Evolutionary conservation across 495 filamentous ascomycete genomes (phyloP).

Genomic region (Penicillium flavigenum): DNA sequence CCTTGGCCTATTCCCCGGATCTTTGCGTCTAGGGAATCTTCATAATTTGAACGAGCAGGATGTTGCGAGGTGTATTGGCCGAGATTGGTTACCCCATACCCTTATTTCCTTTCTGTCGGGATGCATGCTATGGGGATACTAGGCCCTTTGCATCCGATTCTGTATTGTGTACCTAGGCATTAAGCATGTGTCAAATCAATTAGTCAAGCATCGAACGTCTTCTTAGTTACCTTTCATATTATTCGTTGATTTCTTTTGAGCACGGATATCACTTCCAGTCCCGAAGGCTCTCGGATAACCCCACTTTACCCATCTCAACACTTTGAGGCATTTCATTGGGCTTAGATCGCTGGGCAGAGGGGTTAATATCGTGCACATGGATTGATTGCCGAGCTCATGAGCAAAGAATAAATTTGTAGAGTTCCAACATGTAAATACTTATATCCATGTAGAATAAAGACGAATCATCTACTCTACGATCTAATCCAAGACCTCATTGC

Average conservation of each 20-base stretch:
- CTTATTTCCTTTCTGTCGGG: not conserved
- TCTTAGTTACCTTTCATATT: not conserved
- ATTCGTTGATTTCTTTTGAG: not conserved
- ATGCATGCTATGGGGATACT: constrained; percentile 3
- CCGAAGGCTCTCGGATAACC: constrained; percentile 22
- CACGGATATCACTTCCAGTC: not conserved
- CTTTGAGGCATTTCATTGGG: constrained; percentile 23
- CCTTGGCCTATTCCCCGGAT: not conserved
- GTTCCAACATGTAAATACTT: not conserved
- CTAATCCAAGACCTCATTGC: constrained; percentile 1
- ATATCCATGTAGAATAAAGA: not conserved
- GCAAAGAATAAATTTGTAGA: not conserved
- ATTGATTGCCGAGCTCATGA: not conserved
- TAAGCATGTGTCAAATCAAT: constrained; percentile 16
- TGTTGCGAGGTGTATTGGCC: not conserved
- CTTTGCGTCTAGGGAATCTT: not conserved
- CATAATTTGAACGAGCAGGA: not conserved
- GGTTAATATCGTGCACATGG: constrained; percentile 11
- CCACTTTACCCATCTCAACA: constrained; percentile 19
- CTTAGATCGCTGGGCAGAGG: not conserved
- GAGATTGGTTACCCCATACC: not conserved
- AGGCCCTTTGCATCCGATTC: constrained; percentile 6
- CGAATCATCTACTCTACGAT: not conserved
- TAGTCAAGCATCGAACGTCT: constrained; percentile 10
- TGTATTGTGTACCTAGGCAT: constrained; percentile 32